Conservation (phyloP, 768 basidiomycete genomes). For the Chalciporus sphaerocephalus region DNA sequence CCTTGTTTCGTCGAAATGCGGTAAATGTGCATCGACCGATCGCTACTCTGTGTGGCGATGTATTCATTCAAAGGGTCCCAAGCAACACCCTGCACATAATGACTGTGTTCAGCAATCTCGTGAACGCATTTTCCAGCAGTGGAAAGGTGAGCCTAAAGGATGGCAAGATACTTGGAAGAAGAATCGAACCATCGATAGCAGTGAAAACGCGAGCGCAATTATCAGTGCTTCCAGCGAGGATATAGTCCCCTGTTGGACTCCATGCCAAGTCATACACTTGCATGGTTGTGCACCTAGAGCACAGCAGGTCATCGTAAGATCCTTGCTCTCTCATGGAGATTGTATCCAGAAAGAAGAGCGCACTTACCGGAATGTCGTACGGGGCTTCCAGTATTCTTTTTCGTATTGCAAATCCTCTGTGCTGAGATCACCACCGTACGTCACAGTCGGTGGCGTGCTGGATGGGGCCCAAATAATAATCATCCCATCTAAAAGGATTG, state of each 20-base stretch:
- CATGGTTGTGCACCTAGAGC: constrained; percentile 80
- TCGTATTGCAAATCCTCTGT: constrained; percentile 81
- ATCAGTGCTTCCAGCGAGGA: constrained; percentile 96
- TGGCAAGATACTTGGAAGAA: neutral
- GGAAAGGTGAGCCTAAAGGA: neutral
- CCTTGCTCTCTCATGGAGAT: neutral
- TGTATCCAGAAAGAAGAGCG: neutral
- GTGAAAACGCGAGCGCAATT: constrained; percentile 87
- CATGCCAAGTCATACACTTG: constrained; percentile 98
- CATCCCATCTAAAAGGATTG: constrained; percentile 72
- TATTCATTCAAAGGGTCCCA: constrained; percentile 99
- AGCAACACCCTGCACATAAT: constrained; percentile 97
- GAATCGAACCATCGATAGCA: constrained; percentile 58
- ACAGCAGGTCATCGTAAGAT: constrained; percentile 3
- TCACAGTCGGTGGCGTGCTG: constrained; percentile 59
- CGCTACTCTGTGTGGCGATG: constrained; percentile 95
- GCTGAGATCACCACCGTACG: constrained; percentile 79
- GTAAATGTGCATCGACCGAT: constrained; percentile 95
- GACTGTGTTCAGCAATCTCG: constrained; percentile 90
- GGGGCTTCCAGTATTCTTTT: constrained; percentile 93
- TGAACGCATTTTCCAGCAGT: constrained; percentile 73
- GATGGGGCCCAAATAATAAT: constrained; percentile 93
- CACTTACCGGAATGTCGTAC: constrained; percentile 76
- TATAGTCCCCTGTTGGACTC: constrained; percentile 92
- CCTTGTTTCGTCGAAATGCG: constrained; percentile 74